Percentiles rank a stretch among this genome's conserved stretches.
Conservation (phyloP, 2,329 filamentous ascomycete genomes). For the Camptophora hylomeconis region DNA sequence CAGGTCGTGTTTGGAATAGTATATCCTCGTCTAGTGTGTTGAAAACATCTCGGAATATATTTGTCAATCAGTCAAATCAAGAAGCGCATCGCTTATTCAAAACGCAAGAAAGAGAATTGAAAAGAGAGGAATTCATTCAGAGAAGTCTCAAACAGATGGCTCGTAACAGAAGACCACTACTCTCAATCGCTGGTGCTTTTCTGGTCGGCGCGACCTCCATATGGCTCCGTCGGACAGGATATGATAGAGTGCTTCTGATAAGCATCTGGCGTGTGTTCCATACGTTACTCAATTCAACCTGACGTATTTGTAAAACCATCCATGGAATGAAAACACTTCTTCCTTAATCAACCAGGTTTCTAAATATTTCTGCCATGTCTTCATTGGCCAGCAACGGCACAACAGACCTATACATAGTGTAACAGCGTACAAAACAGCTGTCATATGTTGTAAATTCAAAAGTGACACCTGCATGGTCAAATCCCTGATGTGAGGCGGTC, state of each 20-base stretch:
- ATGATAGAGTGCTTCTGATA: conserved; percentile 20
- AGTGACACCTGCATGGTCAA: too few species aligned
- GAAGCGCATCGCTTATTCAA: conserved; percentile 58
- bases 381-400: too few species aligned
- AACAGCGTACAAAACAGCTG: too few species aligned
- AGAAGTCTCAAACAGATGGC: conserved; percentile 40
- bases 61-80: conserved; percentile 43
- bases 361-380: too few species aligned
- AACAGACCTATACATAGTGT: too few species aligned
- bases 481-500: too few species aligned
- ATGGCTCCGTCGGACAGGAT: conserved; percentile 43
- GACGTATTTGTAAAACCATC: too few species aligned
- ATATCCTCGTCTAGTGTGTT: conserved; percentile 70
- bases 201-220: conserved; percentile 56
- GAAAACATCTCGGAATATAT: conserved; percentile 57
- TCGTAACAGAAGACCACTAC: conserved; percentile 53
- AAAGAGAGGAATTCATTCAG: conserved; percentile 47
- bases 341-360: too few species aligned
- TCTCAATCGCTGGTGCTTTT: conserved; percentile 50
- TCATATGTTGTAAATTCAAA: too few species aligned
- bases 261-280: conserved; percentile 2
- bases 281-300: not conserved
- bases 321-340: too few species aligned
- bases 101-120: conserved; percentile 59
- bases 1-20: conserved; percentile 49